Conservation (phyloP, 768 basidiomycete genomes). For the Mrakia blollopis region DNA sequence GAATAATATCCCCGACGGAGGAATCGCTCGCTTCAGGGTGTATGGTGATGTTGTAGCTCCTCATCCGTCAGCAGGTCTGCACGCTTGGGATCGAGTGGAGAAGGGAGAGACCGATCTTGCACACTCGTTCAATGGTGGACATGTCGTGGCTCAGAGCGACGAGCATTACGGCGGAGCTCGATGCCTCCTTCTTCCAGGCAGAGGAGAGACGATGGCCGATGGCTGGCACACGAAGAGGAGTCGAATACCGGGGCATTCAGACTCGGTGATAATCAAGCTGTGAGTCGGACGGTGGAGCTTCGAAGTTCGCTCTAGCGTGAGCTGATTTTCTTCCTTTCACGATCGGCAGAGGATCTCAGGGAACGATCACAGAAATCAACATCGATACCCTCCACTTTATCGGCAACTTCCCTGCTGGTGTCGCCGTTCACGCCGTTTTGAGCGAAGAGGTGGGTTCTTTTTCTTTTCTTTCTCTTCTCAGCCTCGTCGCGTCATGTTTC, state of each 20-base stretch:
- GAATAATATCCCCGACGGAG: constrained; percentile 94
- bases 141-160: constrained; percentile 75
- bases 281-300: constrained; percentile 47
- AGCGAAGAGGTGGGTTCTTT: constrained; percentile 45
- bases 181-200: constrained; percentile 83
- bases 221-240: constrained; percentile 98
- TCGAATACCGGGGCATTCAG: constrained; percentile 69
- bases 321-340: neutral
- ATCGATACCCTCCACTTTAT: constrained; percentile 94
- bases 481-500: neutral
- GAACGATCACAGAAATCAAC: constrained; percentile 66
- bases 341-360: constrained; percentile 60
- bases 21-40: constrained; percentile 59
- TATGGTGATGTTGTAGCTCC: neutral
- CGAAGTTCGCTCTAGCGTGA: neutral
- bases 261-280: constrained; percentile 88
- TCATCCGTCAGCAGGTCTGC: neutral
- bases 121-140: constrained; percentile 81
- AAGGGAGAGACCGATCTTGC: constrained; percentile 67
- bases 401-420: constrained; percentile 85
- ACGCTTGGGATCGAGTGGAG: neutral
- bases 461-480: neutral
- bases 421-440: constrained; percentile 64
- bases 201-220: constrained; percentile 62
- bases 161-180: constrained; percentile 90